Conservation (phyloP, 1,139 yeast species). For the Yamadazyma diospyri region DNA sequence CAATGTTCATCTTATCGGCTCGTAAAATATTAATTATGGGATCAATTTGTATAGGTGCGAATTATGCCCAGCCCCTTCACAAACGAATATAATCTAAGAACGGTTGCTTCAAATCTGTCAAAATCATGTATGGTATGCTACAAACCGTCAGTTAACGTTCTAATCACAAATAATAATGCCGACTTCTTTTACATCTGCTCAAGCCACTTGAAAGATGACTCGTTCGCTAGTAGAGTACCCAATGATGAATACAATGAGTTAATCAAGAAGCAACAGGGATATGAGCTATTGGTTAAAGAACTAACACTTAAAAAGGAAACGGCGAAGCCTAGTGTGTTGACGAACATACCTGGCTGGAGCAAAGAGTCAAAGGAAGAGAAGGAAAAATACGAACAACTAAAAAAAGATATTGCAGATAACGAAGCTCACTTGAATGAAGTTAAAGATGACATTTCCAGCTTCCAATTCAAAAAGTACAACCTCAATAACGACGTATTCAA, state of each 20-base stretch:
- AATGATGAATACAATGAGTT: constrained; percentile 47
- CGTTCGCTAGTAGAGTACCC: constrained; percentile 56
- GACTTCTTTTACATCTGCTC: constrained; percentile 74
- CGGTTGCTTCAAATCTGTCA: constrained; percentile 54
- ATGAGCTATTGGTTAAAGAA: constrained; percentile 40
- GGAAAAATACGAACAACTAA: constrained; percentile 14
- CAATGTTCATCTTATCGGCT: no score
- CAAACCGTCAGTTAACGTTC: constrained; percentile 60
- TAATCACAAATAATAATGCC: constrained; percentile 46
- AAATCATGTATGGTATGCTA: constrained; percentile 66
- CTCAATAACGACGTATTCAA: constrained; percentile 53
- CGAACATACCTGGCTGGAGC: constrained; percentile 20
- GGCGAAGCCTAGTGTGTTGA: constrained; percentile 34
- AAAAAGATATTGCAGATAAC: constrained; percentile 18
- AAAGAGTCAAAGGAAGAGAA: constrained; percentile 15
- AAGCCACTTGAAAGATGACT: constrained; percentile 56
- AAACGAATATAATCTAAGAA: constrained; percentile 51
- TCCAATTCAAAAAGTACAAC: constrained; percentile 43
- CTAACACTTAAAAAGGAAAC: constrained; percentile 24
- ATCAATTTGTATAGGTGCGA: no score
- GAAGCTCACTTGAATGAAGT: constrained; percentile 20
- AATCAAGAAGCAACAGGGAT: constrained; percentile 29
- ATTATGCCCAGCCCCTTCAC: constrained; percentile 33
- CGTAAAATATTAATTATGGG: no score
- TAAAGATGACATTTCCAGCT: constrained; percentile 20